Evolutionary conservation across 225 moss, liverwort and hornwort species (phyloP), one percentile per base, ranked within the genome.

Genomic region (Pleurozium schreberi): DNA sequence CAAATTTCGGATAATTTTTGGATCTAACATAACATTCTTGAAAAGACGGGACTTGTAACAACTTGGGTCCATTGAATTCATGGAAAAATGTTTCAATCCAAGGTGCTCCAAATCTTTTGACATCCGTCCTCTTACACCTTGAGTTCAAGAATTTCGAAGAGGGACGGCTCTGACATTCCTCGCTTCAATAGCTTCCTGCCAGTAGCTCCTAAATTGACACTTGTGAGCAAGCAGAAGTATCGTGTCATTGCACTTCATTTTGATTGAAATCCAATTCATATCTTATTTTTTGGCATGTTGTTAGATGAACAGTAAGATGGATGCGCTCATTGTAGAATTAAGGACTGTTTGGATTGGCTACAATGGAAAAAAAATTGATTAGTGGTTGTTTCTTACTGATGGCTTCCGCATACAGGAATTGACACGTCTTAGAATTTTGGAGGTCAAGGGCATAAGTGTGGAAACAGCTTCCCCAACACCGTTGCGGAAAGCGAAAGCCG

Each of bases 381-480:
- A 80, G 66, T 63, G 49, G 18, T 65, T 26, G 50, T 83, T 70
- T 66, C 59, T 88, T 83, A 36, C 36, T 78, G 75, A 45, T 85
- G 82, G 64, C 52, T 64, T 68, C 52, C 40, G 30, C 40, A 42
- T 80, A 78, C 93, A 98, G 98, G 97, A 97, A 87, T 80, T 96
- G 89, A 97, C 98, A 4, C 92, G 94, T 55, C 93, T 97, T 49
- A 91, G 97, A 87, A 96, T 97, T 73, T 92, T 96, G 91, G 93
- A 96, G 53, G 97, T 97, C 82, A 92, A 98, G 87, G 96, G 96
- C 64, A 94, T 96, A 66, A 75, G 84, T 50, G 59, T 91, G 86
- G 82, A 67, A 83, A 82, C 88, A 87, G 84, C 90, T 88, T 86
- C 88, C 47, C 61, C 76, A 68, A 70, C 83, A 38, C 62, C 92